Conservation (phyloP, 495 filamentous ascomycete genomes). For the Xylaria acuta region DNA sequence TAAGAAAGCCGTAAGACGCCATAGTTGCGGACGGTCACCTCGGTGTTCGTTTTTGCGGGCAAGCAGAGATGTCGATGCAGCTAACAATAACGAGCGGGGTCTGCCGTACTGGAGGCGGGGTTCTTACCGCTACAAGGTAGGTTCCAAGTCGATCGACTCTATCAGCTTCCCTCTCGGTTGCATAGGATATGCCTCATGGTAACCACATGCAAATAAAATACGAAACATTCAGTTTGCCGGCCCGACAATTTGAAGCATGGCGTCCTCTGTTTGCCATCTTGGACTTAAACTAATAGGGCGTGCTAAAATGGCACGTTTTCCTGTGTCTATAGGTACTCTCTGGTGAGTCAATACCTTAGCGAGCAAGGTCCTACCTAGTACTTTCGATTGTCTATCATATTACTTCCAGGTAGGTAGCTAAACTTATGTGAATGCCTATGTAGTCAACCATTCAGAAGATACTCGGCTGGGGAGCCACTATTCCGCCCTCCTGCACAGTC, state of each 20-base stretch:
- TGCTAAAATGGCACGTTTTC: neutral
- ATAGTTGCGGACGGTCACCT: neutral
- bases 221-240: neutral
- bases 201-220: neutral
- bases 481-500: neutral
- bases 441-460: constrained; percentile 1
- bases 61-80: neutral
- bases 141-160: neutral
- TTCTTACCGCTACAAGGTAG: neutral
- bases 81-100: neutral
- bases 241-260: neutral
- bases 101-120: neutral
- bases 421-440: neutral
- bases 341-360: constrained; percentile 15
- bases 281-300: neutral
- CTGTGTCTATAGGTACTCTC: neutral
- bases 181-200: neutral
- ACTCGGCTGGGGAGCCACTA: neutral
- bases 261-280: neutral
- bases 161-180: neutral
- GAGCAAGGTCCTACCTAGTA: neutral
- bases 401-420: neutral
- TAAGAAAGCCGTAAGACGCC: neutral
- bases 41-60: neutral
- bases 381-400: neutral